phyloP scores from a whole-genome alignment of 1,284 basidiomycete species.

The Apiotrichum domesticum region DNA sequence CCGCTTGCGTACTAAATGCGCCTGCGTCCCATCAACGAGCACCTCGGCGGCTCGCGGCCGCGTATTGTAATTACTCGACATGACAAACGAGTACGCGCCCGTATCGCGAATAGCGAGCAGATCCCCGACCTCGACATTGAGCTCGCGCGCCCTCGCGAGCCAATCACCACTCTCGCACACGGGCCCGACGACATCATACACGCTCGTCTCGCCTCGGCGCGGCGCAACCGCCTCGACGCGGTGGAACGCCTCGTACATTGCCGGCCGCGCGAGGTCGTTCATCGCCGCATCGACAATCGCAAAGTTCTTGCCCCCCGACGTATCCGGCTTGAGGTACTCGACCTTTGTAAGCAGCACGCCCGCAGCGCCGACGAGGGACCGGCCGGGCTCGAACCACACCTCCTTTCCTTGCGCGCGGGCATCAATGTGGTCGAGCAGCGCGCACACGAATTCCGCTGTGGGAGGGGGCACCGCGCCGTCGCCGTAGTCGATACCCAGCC shows the following conservation, averaged over 20 bases:
- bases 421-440: constrained; percentile 2
- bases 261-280: constrained; percentile 10
- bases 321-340: constrained; percentile 7
- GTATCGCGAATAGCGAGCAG: constrained; percentile 2
- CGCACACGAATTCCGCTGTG: constrained; percentile 4
- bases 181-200: constrained; percentile 8
- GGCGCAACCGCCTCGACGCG: neutral
- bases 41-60: constrained; percentile 8
- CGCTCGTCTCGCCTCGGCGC: neutral
- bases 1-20: constrained; percentile 5
- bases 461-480: constrained; percentile 1
- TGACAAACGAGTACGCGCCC: constrained; percentile 6
- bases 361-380: constrained; percentile 4
- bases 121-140: constrained; percentile 1
- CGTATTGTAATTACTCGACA: constrained; percentile 11
- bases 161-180: constrained; percentile 15
- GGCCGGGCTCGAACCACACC: constrained; percentile 13
- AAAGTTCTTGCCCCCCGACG: constrained; percentile 7
- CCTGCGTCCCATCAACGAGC: constrained; percentile 3
- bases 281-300: constrained; percentile 12
- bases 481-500: constrained; percentile 11
- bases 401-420: neutral
- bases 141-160: constrained; percentile 1
- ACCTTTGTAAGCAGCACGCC: constrained; percentile 8
- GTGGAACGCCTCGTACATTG: constrained; percentile 7